These are phyloP conservation scores for Aspergillus ochraceus DNA, from an alignment of 2,329 filamentous ascomycete species.

Conservation along the genomic window DNA sequence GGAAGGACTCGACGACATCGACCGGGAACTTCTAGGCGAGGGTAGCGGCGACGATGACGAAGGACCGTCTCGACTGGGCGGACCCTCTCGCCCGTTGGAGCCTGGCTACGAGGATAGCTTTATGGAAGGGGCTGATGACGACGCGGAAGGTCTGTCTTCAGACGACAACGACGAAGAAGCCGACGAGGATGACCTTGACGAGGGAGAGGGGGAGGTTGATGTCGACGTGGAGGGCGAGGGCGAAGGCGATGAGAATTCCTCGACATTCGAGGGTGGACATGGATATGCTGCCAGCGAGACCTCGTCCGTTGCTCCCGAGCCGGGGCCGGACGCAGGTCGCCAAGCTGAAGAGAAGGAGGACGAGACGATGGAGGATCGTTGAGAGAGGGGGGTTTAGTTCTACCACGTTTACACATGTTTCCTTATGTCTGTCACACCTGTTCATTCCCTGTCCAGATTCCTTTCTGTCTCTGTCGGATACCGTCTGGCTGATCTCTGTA, in stretches of 20 bases:
- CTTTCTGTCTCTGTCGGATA: not conserved
- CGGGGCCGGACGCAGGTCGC: conserved; percentile 11
- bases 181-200: conserved; percentile 38
- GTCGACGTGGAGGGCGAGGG: conserved; percentile 26
- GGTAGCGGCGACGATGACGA: conserved; percentile 38
- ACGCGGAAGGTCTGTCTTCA: conserved; percentile 26
- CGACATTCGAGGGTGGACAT: conserved; percentile 32
- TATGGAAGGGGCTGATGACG: conserved; percentile 28
- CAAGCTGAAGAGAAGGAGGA: conserved; percentile 26
- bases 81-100: conserved; percentile 22
- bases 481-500: not conserved
- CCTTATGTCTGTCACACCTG: not conserved
- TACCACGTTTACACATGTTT: not conserved
- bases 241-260: conserved; percentile 34
- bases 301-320: conserved; percentile 28
- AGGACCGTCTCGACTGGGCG: conserved; percentile 15
- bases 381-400: not conserved
- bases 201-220: conserved; percentile 31
- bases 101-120: conserved; percentile 28
- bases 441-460: not conserved
- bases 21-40: conserved; percentile 40
- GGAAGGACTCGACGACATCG: conserved; percentile 36
- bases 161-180: conserved; percentile 29
- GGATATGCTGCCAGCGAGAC: conserved; percentile 34
- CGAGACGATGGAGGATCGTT: conserved; percentile 30